Evolutionary conservation across 371 early-diverging fungal genomes (phyloP).

Genomic region (Lichtheimia ramosa): DNA sequence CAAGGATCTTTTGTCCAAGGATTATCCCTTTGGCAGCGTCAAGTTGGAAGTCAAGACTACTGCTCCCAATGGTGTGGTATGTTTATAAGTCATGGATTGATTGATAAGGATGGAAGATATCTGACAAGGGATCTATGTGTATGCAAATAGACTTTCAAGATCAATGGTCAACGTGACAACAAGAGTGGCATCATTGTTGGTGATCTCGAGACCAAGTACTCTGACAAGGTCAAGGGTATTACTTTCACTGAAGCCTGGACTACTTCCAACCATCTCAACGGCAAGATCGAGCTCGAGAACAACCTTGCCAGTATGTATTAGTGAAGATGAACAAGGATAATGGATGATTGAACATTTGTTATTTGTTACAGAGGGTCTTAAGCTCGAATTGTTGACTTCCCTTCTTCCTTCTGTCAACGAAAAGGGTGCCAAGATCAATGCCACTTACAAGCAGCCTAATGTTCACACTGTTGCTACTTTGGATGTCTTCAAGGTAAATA

Average conservation of each 20-base stretch:
- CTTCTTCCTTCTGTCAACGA: conserved; percentile 46
- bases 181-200: conserved; percentile 91
- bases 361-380: conserved; percentile 40
- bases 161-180: conserved; percentile 89
- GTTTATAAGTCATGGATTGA: conserved; percentile 21
- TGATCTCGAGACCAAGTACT: conserved; percentile 95
- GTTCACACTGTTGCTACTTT: conserved; percentile 44
- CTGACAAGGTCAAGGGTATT: conserved; percentile 88
- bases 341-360: background rate
- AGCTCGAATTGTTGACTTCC: conserved; percentile 45
- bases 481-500: conserved; percentile 35
- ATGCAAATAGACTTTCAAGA: conserved; percentile 84
- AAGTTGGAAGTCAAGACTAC: conserved; percentile 97
- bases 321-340: background rate
- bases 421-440: conserved; percentile 45
- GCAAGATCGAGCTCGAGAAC: conserved; percentile 92
- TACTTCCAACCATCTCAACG: conserved; percentile 87
- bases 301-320: conserved; percentile 75
- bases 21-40: conserved; percentile 90
- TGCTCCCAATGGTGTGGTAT: conserved; percentile 91
- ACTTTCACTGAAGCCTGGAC: conserved; percentile 95
- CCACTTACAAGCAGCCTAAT: conserved; percentile 47
- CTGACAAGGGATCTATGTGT: background rate
- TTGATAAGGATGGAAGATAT: background rate
- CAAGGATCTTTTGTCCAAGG: conserved; percentile 95